Evolutionary conservation across 169 alveolate species (phyloP).

Genomic region (Besnoitia besnoiti): DNA sequence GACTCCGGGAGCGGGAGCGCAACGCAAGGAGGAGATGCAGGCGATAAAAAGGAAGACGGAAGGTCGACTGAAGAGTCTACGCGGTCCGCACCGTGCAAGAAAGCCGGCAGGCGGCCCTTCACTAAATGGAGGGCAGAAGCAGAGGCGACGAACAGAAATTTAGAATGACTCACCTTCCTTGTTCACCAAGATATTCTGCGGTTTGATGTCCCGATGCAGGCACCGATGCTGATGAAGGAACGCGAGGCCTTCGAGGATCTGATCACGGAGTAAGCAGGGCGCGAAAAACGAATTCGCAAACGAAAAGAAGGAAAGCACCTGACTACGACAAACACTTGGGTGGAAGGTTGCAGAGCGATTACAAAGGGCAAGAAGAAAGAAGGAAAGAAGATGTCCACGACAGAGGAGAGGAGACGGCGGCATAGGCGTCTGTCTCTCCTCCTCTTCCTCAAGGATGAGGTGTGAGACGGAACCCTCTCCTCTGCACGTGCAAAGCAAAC

Average conservation of each 20-base stretch:
- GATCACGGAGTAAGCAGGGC: neutral
- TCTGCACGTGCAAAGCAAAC: too few relatives aligned
- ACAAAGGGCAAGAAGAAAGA: neutral
- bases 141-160: too few relatives aligned
- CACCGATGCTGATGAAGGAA: constrained; percentile 33
- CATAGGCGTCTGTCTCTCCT: too few relatives aligned
- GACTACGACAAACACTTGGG: neutral
- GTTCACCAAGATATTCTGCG: constrained; percentile 28
- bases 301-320: neutral
- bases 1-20: neutral
- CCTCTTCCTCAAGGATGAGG: too few relatives aligned
- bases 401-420: neutral
- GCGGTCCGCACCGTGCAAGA: neutral
- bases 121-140: neutral
- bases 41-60: neutral
- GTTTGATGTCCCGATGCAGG: constrained; percentile 43
- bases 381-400: neutral
- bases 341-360: neutral
- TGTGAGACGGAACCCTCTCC: too few relatives aligned
- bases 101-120: neutral
- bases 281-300: neutral
- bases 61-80: neutral
- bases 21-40: neutral
- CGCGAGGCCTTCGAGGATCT: constrained; percentile 28
- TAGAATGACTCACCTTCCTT: constrained; percentile 9